Evolutionary conservation across 2,329 filamentous ascomycete genomes (phyloP), one percentile per base, ranked within the genome.

Genomic region (Whalleya microplaca): DNA sequence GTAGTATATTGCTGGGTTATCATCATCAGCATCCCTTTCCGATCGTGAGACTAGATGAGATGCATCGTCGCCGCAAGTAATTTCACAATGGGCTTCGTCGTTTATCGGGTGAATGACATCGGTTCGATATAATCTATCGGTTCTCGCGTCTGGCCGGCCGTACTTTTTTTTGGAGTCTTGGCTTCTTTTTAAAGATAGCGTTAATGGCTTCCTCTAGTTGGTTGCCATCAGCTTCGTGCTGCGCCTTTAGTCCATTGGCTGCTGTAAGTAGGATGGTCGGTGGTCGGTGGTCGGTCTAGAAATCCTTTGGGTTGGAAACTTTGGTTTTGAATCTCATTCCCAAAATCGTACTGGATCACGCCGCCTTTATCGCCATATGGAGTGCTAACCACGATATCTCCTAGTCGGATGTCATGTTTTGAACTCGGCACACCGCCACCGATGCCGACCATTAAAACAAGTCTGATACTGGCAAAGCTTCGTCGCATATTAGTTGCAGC

Each of bases 281-380:
- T 16, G 9, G 18, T 21, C 19, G 53, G 53, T 32, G 53, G 48
- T 12, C 52, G 27, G 21, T 61, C 55, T 9, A 61, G 40, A 21
- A 48, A 46, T 9, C 61, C 56, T 21, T 56, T 65, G 1, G 8
- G 16, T 1, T 12, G 21, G 21, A 63, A 56, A 45, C 66, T 62
- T 23, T 66, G 40, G 16, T 61, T 59, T 51, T 67, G 60, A 7
- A 64, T 56, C 1, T 59, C 58, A 48, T 69, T 70, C 10, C 69
- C 70, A 51, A 62, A 69, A 48, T 74, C 71, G 52, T 72, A 73
- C 20, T 74, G 71, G 7, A 72, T 41, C 2, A 74, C 66, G 1
- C 67, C 68, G 0, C 61, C 60, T 0, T 53, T 55, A 3, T 56
- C 61, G 46, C 53, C 18, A 1, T 41, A 8, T 43, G 66, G 59